Base-by-base conservation (phyloP, 768 basidiomycete species). In the Podaxis rugospora region DNA sequence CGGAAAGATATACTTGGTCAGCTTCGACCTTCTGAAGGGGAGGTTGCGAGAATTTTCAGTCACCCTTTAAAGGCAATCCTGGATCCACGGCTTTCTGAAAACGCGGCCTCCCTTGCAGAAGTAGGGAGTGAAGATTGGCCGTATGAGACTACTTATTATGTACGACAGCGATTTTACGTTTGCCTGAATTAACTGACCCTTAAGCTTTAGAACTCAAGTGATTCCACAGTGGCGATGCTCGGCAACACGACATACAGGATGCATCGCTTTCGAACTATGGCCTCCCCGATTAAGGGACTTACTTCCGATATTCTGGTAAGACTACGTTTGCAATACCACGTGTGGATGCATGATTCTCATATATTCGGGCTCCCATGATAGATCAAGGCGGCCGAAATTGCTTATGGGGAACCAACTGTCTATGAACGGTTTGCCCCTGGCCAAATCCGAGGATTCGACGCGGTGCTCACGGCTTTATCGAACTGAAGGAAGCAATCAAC, bases 271-370 rank as follows among this genome's bases (percentile, higher is more conserved):
- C 82, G 91, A 37, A 87, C 88, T 2, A 79, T 78, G 0, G 88
- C 88, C 0, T 93, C 92, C 16, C 86, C 93, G 0, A 80, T 95
- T 60, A 93, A 92, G 70, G 93, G 93, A 0, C 71, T 95, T 2
- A 95, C 93, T 1, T 79, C 90, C 1, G 89, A 93, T 64, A 90
- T 95, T 13, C 74, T 95, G 55, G 92, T 92, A 64, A 62, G 87
- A 62, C 5, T 36, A 14, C 47, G n/a, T 32, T 44, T 21, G 28
- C 46, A 46, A 32, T 61, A 23, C 11, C 10, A 32, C 37, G 18
- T 40, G 14, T 63, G 49, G 28, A 52, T 25, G 52, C 7, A 39
- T 18, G 52, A 54, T 54, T 27, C 49, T 53, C 28, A 37, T 42
- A 25, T 35, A 51, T 32, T 53, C 23, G 9, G 18, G n/a, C 32